These are phyloP conservation scores for Lycium ferocissimum DNA, from an alignment of 257 asterid genomes.

Conservation along the genomic window DNA sequence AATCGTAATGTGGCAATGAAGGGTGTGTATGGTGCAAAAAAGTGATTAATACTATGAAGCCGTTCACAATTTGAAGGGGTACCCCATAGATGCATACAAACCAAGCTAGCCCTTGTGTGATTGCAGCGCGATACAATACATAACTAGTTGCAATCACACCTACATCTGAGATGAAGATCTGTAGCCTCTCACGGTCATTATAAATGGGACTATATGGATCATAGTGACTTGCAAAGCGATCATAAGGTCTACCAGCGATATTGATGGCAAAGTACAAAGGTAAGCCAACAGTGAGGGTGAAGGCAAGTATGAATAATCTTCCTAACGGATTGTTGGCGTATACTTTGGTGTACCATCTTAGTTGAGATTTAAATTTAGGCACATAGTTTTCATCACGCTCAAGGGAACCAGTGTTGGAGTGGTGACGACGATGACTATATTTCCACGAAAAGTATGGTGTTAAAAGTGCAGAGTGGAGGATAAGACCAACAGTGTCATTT, in stretches of 20 bases:
- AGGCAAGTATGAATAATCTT: background rate
- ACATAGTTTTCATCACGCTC: background rate
- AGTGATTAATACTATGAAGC: too few relatives aligned
- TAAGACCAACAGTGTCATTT: background rate
- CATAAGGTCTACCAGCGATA: background rate
- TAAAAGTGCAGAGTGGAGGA: constrained; percentile 1
- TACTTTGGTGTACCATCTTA: background rate
- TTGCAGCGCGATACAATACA: too few relatives aligned
- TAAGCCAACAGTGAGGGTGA: background rate
- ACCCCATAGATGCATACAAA: too few relatives aligned
- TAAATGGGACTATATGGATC: too few relatives aligned
- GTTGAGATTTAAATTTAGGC: background rate
- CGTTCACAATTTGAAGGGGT: too few relatives aligned
- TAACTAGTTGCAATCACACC: too few relatives aligned
- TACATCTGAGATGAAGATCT: too few relatives aligned
- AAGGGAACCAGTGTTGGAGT: background rate
- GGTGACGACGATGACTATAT: constrained; percentile 11
- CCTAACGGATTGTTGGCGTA: background rate
- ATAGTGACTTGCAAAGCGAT: too few relatives aligned
- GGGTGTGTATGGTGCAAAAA: too few relatives aligned
- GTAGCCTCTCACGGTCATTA: too few relatives aligned
- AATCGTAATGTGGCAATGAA: too few relatives aligned
- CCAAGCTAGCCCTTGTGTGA: too few relatives aligned
- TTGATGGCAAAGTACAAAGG: background rate
- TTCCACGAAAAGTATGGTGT: background rate